A percentile compares a stretch with the other conserved stretches of the same genome.
Evolutionary conservation across 1,284 basidiomycete species (phyloP).

Genomic region (Sanghuangporus weigelae): DNA sequence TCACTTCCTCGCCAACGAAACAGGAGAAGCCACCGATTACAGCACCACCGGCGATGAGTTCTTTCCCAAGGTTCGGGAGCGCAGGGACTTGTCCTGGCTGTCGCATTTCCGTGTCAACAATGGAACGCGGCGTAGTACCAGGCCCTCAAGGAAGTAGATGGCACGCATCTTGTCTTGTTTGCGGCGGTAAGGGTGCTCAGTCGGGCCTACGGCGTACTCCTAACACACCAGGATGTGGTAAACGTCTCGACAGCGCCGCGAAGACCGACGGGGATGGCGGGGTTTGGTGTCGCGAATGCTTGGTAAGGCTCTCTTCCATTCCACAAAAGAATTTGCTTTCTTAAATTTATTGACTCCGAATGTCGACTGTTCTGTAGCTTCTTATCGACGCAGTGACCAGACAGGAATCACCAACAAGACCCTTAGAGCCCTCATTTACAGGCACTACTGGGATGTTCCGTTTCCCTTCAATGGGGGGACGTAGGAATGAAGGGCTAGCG

Average conservation of each 20-base stretch:
- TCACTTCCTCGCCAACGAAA: conserved; percentile 6
- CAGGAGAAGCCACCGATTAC: conserved; percentile 8
- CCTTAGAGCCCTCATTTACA: conserved; percentile 42
- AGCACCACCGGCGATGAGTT: conserved; percentile 25
- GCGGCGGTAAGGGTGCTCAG: conserved; percentile 58
- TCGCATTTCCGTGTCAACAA: conserved; percentile 61
- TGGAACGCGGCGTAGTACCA: conserved; percentile 78
- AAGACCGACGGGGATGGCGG: conserved; percentile 63
- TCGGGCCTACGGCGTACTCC: conserved; percentile 38
- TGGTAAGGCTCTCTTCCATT: conserved; percentile 40
- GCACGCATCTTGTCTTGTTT: conserved; percentile 72
- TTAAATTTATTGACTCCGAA: conserved; percentile 3
- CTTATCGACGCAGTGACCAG: conserved; percentile 43
- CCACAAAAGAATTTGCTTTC: conserved; percentile 13
- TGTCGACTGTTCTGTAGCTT: conserved; percentile 37
- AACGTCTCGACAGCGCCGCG: conserved; percentile 77
- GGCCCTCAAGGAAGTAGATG: conserved; percentile 75
- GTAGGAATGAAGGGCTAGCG: conserved; percentile 26
- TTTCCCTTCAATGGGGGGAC: conserved; percentile 23
- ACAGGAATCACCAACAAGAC: conserved; percentile 44
- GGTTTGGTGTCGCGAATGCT: conserved; percentile 79
- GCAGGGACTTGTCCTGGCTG: conserved; percentile 67
- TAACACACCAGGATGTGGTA: conserved; percentile 69
- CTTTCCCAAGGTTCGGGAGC: conserved; percentile 62
- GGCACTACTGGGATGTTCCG: conserved; percentile 25